Conservation (phyloP, 192 early-diverging fungal genomes). For the Backusella luteola region DNA sequence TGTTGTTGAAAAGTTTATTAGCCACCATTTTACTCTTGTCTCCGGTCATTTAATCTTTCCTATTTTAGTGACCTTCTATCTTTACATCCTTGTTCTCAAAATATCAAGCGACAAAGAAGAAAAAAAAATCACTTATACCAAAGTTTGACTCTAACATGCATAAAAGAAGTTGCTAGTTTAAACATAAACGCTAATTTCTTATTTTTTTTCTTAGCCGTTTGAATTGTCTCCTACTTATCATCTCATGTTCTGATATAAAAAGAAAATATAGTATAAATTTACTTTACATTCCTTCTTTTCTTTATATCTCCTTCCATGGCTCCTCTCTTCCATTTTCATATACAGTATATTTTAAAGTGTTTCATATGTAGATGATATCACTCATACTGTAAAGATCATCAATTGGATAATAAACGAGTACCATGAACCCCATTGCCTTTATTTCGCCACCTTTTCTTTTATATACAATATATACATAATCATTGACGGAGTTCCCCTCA, state of each 20-base stretch:
- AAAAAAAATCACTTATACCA: background rate
- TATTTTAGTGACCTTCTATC: background rate
- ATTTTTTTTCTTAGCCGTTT: too few species aligned
- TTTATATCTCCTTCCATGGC: background rate
- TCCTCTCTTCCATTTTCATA: background rate
- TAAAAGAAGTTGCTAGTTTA: too few species aligned
- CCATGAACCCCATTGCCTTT: background rate
- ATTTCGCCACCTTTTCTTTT: background rate
- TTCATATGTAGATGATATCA: background rate
- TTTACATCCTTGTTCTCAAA: background rate
- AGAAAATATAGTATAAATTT: background rate
- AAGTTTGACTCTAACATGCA: background rate
- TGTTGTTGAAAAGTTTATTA: background rate
- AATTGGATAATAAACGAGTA: background rate
- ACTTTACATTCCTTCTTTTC: background rate
- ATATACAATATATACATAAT: background rate
- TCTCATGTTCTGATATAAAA: background rate
- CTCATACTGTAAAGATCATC: background rate
- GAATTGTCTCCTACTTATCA: too few species aligned
- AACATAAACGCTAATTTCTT: too few species aligned
- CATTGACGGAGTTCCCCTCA: background rate
- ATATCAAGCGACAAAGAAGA: background rate
- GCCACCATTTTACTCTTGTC: background rate
- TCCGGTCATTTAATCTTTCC: background rate
- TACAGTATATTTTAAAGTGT: background rate